These are phyloP conservation scores for Termitomyces sp. DNA, from an alignment of 768 basidiomycete genomes.

Conservation along the genomic window DNA sequence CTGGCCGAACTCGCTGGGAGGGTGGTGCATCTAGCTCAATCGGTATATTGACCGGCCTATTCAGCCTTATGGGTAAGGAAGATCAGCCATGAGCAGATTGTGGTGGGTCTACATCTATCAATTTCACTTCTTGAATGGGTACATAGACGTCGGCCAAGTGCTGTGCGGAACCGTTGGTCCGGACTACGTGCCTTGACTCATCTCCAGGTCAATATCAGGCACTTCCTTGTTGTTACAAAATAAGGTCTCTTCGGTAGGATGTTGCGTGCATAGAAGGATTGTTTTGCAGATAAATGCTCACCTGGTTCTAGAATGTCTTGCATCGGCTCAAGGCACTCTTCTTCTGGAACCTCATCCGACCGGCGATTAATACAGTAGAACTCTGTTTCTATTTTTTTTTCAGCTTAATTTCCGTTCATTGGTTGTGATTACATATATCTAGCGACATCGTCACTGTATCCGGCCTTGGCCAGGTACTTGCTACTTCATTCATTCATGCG, in stretches of 20 bases:
- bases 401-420: neutral
- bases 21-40: conserved; percentile 50
- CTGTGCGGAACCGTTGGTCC: conserved; percentile 62
- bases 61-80: conserved; percentile 55
- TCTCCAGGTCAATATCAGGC: conserved; percentile 60
- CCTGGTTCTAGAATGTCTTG: neutral
- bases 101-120: neutral
- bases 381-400: neutral
- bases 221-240: conserved; percentile 67
- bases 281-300: neutral
- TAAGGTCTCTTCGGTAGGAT: conserved; percentile 57
- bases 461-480: conserved; percentile 55
- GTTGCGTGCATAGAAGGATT: conserved; percentile 47
- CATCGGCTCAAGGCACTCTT: conserved; percentile 27
- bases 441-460: conserved; percentile 59
- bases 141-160: conserved; percentile 67
- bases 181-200: conserved; percentile 55
- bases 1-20: conserved; percentile 58
- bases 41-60: conserved; percentile 56
- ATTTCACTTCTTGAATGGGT: conserved; percentile 45
- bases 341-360: conserved; percentile 62
- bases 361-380: conserved; percentile 44
- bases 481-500: conserved; percentile 57
- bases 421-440: conserved; percentile 26
- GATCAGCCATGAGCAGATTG: neutral